phyloP scores from a whole-genome alignment of 176 grass and related monocot genomes.

The Tuctoria greenei region DNA sequence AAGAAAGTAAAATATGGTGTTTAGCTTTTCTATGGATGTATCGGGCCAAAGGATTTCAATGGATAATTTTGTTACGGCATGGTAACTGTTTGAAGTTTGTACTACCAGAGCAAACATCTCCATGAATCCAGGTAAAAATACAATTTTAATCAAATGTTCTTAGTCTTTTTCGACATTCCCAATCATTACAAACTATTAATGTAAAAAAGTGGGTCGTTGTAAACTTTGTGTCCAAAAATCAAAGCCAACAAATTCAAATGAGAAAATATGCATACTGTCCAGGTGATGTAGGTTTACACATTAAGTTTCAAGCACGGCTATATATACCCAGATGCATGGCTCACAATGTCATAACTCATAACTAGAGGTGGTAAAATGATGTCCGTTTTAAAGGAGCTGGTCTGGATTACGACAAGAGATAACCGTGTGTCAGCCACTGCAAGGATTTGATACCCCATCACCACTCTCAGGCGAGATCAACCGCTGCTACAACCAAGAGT shows the following conservation, averaged over 20 bases:
- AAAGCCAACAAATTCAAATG: too few species aligned
- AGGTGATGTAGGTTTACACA: too few species aligned
- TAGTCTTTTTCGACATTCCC: background rate
- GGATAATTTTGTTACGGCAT: background rate
- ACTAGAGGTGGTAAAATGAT: background rate
- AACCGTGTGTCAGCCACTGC: conserved; percentile 5
- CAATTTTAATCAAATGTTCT: background rate
- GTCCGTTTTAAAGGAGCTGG: conserved; percentile 18
- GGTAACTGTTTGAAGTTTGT: background rate
- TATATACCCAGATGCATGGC: background rate
- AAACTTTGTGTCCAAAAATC: too few species aligned
- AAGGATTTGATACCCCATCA: background rate
- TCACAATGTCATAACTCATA: background rate
- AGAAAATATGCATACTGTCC: too few species aligned
- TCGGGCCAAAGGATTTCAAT: background rate
- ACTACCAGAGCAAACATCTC: background rate
- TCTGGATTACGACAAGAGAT: background rate
- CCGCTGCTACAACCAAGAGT: background rate
- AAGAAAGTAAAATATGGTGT: background rate
- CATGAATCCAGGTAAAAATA: conserved; percentile 3
- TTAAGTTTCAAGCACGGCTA: background rate
- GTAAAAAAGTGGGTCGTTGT: too few species aligned
- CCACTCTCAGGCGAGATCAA: background rate
- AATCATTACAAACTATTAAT: background rate
- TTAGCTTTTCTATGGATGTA: background rate